A percentile compares a stretch with the other conserved stretches of the same genome.
Evolutionary conservation across 2,329 filamentous ascomycete species (phyloP).

Genomic region (Ceratocystiopsis sp.): DNA sequence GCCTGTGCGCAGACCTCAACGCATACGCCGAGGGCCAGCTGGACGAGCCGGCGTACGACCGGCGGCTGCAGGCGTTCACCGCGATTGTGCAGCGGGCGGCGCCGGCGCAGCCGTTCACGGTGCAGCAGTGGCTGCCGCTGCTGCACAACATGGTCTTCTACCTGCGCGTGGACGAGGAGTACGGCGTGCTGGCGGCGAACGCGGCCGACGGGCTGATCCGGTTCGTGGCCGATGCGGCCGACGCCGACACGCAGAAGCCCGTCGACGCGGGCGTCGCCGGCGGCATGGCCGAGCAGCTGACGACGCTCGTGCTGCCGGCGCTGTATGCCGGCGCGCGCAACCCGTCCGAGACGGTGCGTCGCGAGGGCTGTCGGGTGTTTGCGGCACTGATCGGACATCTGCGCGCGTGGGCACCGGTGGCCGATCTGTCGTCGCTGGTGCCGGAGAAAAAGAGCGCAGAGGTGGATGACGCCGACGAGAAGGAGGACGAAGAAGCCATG

Average conservation of each 20-base stretch:
- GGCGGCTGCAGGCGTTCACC: conserved; percentile 60
- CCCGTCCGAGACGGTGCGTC: conserved; percentile 64
- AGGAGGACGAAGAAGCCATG: neutral
- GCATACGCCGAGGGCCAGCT: conserved; percentile 55
- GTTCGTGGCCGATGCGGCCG: conserved; percentile 50
- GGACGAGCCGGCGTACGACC: conserved; percentile 78
- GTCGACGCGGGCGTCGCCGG: neutral
- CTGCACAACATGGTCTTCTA: conserved; percentile 82
- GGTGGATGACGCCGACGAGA: neutral
- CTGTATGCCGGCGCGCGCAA: conserved; percentile 63
- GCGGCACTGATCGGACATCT: conserved; percentile 60
- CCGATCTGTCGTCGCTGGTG: conserved; percentile 57
- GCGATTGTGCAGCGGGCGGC: conserved; percentile 45
- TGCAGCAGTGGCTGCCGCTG: conserved; percentile 71
- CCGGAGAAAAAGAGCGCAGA: conserved; percentile 15
- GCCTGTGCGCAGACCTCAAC: conserved; percentile 64
- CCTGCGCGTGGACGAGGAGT: conserved; percentile 72
- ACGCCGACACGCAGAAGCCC: conserved; percentile 17
- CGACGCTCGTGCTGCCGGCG: conserved; percentile 51
- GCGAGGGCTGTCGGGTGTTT: conserved; percentile 66
- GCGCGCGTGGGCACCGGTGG: conserved; percentile 50
- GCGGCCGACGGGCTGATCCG: conserved; percentile 65
- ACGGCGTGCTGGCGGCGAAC: conserved; percentile 64
- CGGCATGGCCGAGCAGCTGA: conserved; percentile 34
- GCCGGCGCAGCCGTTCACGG: conserved; percentile 30